Evolutionary conservation across 371 early-diverging fungal genomes (phyloP).

Genomic region (Phascolomyces articulosus): DNA sequence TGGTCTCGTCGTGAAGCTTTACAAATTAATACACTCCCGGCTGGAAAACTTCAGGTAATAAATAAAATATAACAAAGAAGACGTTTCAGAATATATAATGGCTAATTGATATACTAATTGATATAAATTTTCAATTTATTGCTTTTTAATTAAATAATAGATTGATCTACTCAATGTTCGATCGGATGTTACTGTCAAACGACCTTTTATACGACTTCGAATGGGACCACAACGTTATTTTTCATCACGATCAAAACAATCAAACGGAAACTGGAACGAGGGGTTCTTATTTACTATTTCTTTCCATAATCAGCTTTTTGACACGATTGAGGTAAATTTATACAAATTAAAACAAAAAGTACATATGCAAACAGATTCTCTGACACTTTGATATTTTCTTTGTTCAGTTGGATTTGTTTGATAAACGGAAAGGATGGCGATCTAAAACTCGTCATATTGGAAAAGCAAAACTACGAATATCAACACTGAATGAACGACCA

Average conservation of each 20-base stretch:
- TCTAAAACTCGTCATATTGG: slow-evolving; percentile 40
- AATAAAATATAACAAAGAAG: neutral
- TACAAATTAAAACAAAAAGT: neutral
- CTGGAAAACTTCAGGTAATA: slow-evolving; percentile 38
- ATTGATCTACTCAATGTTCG: slow-evolving; percentile 45
- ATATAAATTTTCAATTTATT: no score
- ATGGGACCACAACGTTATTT: slow-evolving; percentile 43
- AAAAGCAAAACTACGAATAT: slow-evolving; percentile 49
- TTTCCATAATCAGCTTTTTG: slow-evolving; percentile 79
- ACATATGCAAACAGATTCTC: neutral
- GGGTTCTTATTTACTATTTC: slow-evolving; percentile 73
- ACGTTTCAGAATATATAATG: neutral
- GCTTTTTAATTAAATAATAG: slow-evolving; percentile 17
- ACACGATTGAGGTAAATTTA: slow-evolving; percentile 58
- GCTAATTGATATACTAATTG: no score
- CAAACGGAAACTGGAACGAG: slow-evolving; percentile 76
- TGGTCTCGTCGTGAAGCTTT: slow-evolving; percentile 23
- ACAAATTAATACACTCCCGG: slow-evolving; percentile 19
- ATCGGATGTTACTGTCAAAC: slow-evolving; percentile 27
- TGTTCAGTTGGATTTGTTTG: slow-evolving; percentile 45
- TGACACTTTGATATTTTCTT: neutral
- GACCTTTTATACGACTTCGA: slow-evolving; percentile 35
- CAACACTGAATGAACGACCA: slow-evolving; percentile 31
- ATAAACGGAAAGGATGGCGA: slow-evolving; percentile 43
- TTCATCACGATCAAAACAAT: slow-evolving; percentile 28